Base-by-base conservation (phyloP, 2,329 filamentous ascomycete genomes). In the Ceratocystis harringtonii region DNA sequence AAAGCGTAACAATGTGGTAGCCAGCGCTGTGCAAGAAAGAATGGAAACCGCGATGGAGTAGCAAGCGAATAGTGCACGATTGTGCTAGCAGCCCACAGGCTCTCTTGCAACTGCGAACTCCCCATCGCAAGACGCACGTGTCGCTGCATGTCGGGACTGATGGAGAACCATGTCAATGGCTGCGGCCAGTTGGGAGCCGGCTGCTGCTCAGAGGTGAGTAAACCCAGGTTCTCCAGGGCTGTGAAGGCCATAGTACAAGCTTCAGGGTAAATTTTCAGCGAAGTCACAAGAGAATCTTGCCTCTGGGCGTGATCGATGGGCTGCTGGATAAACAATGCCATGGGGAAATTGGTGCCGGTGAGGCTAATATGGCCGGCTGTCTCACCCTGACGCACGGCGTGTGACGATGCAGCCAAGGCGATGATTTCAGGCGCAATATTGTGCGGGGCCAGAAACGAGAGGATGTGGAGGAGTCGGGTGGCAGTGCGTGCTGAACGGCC, bases 11-110 rank as follows among this genome's bases (percentile, higher is more conserved):
- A 58, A 30, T 58, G 55, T 15, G 55, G 30, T 30, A 58, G 55
- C 55, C 55, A 58, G 55, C 55, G 55, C 55, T 36, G 55, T 12
- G 55, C 55, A 5, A 58, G 28, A n/a, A 58, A 58, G 30, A 58
- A 58, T 3, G 55, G 55, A 30, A 32, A 58, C 55, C 32, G 55
- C 55, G 55, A 15, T 25, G 55, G 55, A 8, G 15, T 30, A n/a
- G 55, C 28, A 8, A 58, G 55, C 17, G 55, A 30, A 22, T 32
- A 58, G 55, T 58, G 55, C 55, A 58, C 10, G 28, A 58, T 58
- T 15, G 55, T 25, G 28, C 55, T 58, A 30, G 55, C 55, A 2
- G 55, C 55, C 55, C 55, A 58, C 3, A 58, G 55, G 28, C 55
- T 36, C 30, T 58, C 55, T 36, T 58, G 55, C 15, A 58, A 25